Evolutionary conservation across 2,329 filamentous ascomycete species (phyloP), one percentile per base, ranked within the genome.

Genomic region (Epichloe bromicola): DNA sequence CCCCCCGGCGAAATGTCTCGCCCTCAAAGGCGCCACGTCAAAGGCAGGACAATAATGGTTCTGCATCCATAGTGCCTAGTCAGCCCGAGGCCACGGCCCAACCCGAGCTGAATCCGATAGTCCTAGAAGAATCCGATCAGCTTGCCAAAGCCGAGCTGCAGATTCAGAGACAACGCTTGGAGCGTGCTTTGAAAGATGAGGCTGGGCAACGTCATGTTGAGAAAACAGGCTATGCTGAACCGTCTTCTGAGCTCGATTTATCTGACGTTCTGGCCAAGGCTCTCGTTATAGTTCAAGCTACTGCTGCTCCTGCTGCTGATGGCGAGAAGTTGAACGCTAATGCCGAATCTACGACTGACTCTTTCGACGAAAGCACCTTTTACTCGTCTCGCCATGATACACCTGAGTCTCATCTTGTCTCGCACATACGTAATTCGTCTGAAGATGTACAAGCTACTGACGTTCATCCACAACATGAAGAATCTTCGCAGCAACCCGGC

Each of bases 331-430:
- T 68, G 53, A 58, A 59, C 67, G 69, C 72, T 74, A 76, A 83
- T 67, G 74, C 74, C 62, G 80, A 81, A 65, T 76, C 70, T 57
- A 70, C 78, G 63, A 86, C 76, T 76, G 87, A 91, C 67, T 93
- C 88, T 37, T 87, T 89, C 70, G 89, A 96, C 69, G 85, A 94
- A 65, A 89, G 94, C 63, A 93, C 89, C 40, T 95, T 95, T 68
- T 96, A 97, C 74, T 96, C 91, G 58, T 96, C 90, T 70, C 87
- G 85, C 71, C 84, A 90, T 73, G 86, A 90, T 65, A 95, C 89
- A 56, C 79, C 79, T 54, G 74, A 79, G 51, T 75, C 73, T 33
- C 71, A 69, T 47, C 68, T 71, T 53, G 70, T 71, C 39, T 69
- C 73, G 30, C 71, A 70, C 52, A 60, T 71, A 70, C 79, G 63